Evolutionary conservation across 345 rosid species (phyloP).

Genomic region (Carallia pectinifolia): DNA sequence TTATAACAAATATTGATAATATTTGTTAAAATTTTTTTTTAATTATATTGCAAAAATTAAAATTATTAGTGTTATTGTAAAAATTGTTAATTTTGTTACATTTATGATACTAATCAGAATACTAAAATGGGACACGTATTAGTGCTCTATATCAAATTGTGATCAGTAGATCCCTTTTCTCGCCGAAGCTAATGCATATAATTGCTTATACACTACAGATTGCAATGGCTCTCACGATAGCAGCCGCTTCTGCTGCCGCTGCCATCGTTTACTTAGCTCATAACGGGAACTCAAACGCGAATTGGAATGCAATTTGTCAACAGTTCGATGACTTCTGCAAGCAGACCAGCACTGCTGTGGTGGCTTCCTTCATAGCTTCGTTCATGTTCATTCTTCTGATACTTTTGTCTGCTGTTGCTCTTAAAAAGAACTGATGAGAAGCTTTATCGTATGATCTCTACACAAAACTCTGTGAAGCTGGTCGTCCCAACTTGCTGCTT

Average conservation of each 20-base stretch:
- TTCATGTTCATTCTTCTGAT: constrained; percentile 28
- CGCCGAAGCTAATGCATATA: neutral
- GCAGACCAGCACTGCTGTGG: constrained; percentile 43
- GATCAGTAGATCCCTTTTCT: neutral
- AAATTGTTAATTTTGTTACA: no score
- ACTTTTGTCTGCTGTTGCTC: constrained; percentile 43
- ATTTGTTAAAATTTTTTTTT: no score
- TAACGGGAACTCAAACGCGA: constrained; percentile 39
- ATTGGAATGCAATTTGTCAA: constrained; percentile 53
- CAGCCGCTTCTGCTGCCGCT: constrained; percentile 40
- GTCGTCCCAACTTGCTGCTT: no score
- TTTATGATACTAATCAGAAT: no score
- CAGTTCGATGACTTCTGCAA: constrained; percentile 49
- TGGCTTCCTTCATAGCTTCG: constrained; percentile 40
- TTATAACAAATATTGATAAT: no score
- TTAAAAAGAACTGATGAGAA: constrained; percentile 20
- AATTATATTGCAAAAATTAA: no score
- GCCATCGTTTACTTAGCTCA: constrained; percentile 48
- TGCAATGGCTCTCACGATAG: constrained; percentile 26
- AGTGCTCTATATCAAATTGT: neutral
- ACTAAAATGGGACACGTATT: no score
- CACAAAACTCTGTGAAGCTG: no score
- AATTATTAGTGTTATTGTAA: no score
- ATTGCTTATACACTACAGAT: constrained; percentile 27
- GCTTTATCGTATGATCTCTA: neutral